Base-by-base conservation (phyloP, 2,329 filamentous ascomycete genomes). In the Fusarium denticulatum region DNA sequence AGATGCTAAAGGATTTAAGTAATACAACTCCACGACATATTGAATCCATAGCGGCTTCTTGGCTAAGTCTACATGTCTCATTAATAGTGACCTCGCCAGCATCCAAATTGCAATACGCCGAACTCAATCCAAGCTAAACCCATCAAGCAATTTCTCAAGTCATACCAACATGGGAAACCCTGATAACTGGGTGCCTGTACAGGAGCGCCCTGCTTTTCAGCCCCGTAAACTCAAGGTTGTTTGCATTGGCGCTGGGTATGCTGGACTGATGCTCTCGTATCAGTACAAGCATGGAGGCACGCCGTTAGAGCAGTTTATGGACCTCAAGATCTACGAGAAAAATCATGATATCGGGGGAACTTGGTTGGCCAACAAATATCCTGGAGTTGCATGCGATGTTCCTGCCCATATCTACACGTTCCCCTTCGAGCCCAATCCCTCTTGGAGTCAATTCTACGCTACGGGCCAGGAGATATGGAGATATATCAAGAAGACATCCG, bases 81-180 rank as follows among this genome's bases (percentile, higher is more conserved):
- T 32, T 2, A 5, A 32, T 14, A 32, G 2, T 13, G 32, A 32
- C 5, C 12, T n/a, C 32, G 32, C 32, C 10, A 14, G 32, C 5
- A 14, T 14, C 13, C 32, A 32, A n/a, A n/a, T n/a, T n/a, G n/a
- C n/a, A n/a, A n/a, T n/a, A n/a, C n/a, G n/a, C n/a, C n/a, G n/a
- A n/a, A n/a, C n/a, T n/a, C n/a, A n/a, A n/a, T n/a, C n/a, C n/a
- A n/a, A n/a, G n/a, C n/a, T n/a, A n/a, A n/a, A n/a, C n/a, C n/a
- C n/a, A n/a, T n/a, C n/a, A n/a, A n/a, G n/a, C n/a, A n/a, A n/a
- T n/a, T n/a, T n/a, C n/a, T n/a, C n/a, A n/a, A n/a, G n/a, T n/a
- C n/a, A n/a, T n/a, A n/a, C n/a, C n/a, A n/a, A 5, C 3, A 26
- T 7, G 15, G 22, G 6, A 2, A 34, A 26, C 2, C 2, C 13